These are phyloP conservation scores for Leccinum rimulosum DNA, from an alignment of 768 basidiomycete species.

Conservation along the genomic window DNA sequence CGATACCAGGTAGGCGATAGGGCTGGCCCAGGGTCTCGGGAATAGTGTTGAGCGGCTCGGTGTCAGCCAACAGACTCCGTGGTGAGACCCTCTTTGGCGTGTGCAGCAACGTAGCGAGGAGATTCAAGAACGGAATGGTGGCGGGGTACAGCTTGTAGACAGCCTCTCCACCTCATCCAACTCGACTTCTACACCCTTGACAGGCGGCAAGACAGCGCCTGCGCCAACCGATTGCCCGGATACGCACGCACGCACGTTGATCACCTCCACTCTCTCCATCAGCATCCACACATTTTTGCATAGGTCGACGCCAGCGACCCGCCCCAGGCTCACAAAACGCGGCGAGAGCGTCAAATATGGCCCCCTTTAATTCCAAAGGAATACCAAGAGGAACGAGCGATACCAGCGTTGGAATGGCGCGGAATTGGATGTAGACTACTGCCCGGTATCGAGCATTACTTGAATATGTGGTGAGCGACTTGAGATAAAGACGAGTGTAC, in stretches of 20 bases:
- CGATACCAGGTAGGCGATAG: slow-evolving; percentile 77
- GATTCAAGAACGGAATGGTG: too few relatives aligned
- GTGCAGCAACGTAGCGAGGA: too few relatives aligned
- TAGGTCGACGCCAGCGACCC: slow-evolving; percentile 68
- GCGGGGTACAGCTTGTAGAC: slow-evolving; percentile 71
- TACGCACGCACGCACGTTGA: slow-evolving; percentile 60
- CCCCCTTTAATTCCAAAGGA: slow-evolving; percentile 66
- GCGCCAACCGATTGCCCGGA: slow-evolving; percentile 23
- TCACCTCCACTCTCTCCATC: too few relatives aligned
- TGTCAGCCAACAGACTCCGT: slow-evolving; percentile 34
- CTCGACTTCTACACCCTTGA: slow-evolving; percentile 81
- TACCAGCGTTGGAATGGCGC: slow-evolving; percentile 30
- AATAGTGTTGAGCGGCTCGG: slow-evolving; percentile 67
- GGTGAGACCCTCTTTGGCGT: too few relatives aligned
- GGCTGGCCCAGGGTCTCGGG: slow-evolving; percentile 76
- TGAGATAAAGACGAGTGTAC: too few relatives aligned
- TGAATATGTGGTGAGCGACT: too few relatives aligned
- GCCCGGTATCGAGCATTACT: too few relatives aligned
- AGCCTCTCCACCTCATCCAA: slow-evolving; percentile 85
- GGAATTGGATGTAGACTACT: slow-evolving; percentile 79
- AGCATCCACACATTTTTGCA: slow-evolving; percentile 84
- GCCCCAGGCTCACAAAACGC: slow-evolving; percentile 84
- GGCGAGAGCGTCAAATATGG: slow-evolving; percentile 74
- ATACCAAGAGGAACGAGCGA: slow-evolving; percentile 61
- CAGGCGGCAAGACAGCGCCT: slow-evolving; percentile 44